Conservation (phyloP, 805 yeast species). For the Lipomyces oligophaga region DNA sequence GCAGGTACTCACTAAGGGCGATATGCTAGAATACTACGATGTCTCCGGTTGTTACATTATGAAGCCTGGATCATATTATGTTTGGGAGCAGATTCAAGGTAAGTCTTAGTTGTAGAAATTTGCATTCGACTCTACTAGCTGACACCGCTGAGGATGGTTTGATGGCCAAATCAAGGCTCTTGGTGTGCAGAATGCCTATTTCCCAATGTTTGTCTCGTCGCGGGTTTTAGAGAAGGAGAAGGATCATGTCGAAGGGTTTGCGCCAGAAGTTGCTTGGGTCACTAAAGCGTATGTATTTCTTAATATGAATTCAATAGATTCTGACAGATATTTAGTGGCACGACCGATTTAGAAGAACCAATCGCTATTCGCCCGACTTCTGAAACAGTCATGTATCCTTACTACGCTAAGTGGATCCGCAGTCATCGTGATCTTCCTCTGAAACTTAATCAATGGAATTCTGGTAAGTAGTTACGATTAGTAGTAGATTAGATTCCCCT, state of each 20-base stretch:
- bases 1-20: conserved; percentile 93
- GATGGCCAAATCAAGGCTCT: conserved; percentile 72
- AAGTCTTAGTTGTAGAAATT: background rate
- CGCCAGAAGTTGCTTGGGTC: conserved; percentile 99
- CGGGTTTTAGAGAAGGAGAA: conserved; percentile 94
- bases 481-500: too few species aligned
- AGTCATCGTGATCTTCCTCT: conserved; percentile 97
- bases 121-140: background rate
- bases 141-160: conserved; percentile 53
- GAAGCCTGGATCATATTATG: conserved; percentile 89
- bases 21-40: conserved; percentile 97
- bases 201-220: conserved; percentile 97
- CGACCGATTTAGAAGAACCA: conserved; percentile 92
- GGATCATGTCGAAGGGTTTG: conserved; percentile 98
- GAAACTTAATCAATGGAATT: conserved; percentile 97
- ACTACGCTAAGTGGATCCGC: conserved; percentile 98
- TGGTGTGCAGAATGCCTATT: conserved; percentile 92
- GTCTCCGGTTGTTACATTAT: conserved; percentile 98
- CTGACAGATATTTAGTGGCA: conserved; percentile 45
- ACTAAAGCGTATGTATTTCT: conserved; percentile 60
- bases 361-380: conserved; percentile 99
- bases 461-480: conserved; percentile 37
- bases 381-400: conserved; percentile 99
- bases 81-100: conserved; percentile 88
- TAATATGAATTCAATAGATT: background rate